A percentile compares a stretch with the other conserved stretches of the same genome.
Conservation (phyloP, 805 yeast genomes). For the Candida nemodendra region DNA sequence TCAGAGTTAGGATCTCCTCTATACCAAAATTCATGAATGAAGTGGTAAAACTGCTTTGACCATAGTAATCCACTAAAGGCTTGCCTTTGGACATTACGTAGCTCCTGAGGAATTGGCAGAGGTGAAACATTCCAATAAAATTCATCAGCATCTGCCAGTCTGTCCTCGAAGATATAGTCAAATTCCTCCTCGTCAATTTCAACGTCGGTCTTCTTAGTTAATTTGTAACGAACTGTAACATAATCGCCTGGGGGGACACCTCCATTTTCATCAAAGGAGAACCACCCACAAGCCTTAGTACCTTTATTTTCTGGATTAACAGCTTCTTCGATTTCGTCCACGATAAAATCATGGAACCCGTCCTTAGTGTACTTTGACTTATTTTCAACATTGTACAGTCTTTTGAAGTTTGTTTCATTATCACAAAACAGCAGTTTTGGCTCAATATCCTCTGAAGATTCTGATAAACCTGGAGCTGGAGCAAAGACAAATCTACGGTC, state of each 20-base stretch:
- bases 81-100: conserved; percentile 84
- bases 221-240: conserved; percentile 78
- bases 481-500: conserved; percentile 65
- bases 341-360: conserved; percentile 84
- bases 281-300: conserved; percentile 85
- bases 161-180: conserved; percentile 63
- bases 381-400: conserved; percentile 64
- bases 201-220: conserved; percentile 35
- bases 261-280: conserved; percentile 69
- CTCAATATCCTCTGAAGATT: conserved; percentile 61
- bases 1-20: conserved; percentile 78
- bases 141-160: conserved; percentile 88
- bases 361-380: conserved; percentile 69
- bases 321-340: conserved; percentile 55
- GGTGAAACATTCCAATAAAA: conserved; percentile 90
- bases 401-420: conserved; percentile 76
- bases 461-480: conserved; percentile 77
- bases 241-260: conserved; percentile 86
- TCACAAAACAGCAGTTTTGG: conserved; percentile 83
- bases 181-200: conserved; percentile 69
- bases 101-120: conserved; percentile 73
- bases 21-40: conserved; percentile 83
- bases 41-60: conserved; percentile 90
- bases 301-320: conserved; percentile 73
- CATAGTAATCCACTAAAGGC: conserved; percentile 92